Evolutionary conservation across 2,329 filamentous ascomycete genomes (phyloP), one percentile per base, ranked within the genome.

Genomic region (Phaeosphaeriaceae sp.): DNA sequence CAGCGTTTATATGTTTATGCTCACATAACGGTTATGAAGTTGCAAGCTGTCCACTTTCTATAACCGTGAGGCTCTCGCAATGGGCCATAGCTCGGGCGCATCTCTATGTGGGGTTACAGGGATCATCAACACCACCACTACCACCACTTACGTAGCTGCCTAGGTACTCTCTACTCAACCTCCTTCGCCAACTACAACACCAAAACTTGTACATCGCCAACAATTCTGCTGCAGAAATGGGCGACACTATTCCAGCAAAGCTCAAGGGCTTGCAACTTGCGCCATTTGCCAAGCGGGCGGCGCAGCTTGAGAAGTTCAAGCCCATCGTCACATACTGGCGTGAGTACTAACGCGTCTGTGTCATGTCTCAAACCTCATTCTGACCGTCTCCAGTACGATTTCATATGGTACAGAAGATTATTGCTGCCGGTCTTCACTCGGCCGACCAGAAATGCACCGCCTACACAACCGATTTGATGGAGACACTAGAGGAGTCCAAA

Each of bases 321-420:
- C 94, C 94, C 7, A 90, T 94, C 51, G 83, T 97, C 61, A 83
- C 92, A 56, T 99, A 97, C 74, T 97, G 93, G 92, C 94, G 93
- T 96, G 82, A 68, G 88, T 82, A 34, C 38, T 9, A 23, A 28
- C 26, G n/a, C 15, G 32, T 39, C 33, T 42, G 20, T 16, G 8
- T 15, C 9, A 12, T n/a, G 13, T 9, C 28, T n/a, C 7, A 17
- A 29, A 4, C 9, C 8, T 16, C 20, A 38, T 49, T 15, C 67
- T 72, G 48, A 68, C 44, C 3, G 21, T 8, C 3, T 1, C 9
- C 39, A 72, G 69, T 71, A 18, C 60, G 60, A 56, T 62, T 54
- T 32, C 94, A 90, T 81, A 90, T 94, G 20, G 89, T 96, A 38
- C 92, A 97, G 66, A 90, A 95, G 69, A 95, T 99, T 60, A 85